These are phyloP conservation scores for Ogataea allantospora DNA, from an alignment of 805 yeast species.

Conservation along the genomic window DNA sequence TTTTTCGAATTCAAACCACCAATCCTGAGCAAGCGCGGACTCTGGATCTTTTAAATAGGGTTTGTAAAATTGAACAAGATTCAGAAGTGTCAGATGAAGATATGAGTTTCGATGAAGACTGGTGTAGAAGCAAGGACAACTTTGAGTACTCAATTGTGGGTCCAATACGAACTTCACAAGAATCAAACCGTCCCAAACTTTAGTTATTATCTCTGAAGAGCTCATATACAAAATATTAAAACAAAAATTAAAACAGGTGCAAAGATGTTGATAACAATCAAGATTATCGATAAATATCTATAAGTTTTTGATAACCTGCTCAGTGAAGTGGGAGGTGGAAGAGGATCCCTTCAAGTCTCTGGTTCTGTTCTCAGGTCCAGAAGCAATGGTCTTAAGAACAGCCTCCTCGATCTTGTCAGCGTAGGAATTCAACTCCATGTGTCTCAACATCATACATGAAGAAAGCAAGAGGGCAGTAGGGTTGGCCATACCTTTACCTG, in stretches of 20 bases:
- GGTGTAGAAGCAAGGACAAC: conserved; percentile 22
- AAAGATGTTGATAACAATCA: conserved; percentile 1
- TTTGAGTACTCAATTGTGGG: conserved; percentile 19
- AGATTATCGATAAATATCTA: conserved; percentile 6
- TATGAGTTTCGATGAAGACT: conserved; percentile 48
- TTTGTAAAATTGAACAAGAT: conserved; percentile 39
- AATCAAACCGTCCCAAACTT: conserved; percentile 55
- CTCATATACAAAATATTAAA: conserved; percentile 11
- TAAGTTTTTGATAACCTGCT: conserved; percentile 79
- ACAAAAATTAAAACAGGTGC: background rate
- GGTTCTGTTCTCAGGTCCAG: conserved; percentile 94
- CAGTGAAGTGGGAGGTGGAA: conserved; percentile 84
- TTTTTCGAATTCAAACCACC: conserved; percentile 70
- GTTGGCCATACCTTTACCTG: conserved; percentile 98
- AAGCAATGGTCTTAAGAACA: conserved; percentile 84
- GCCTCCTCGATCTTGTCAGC: conserved; percentile 89
- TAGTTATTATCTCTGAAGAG: conserved; percentile 32
- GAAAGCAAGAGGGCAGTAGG: conserved; percentile 96
- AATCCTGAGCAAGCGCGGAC: conserved; percentile 18
- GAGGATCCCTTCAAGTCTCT: conserved; percentile 94
- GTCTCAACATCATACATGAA: conserved; percentile 98
- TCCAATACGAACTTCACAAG: conserved; percentile 39
- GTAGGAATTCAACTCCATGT: conserved; percentile 82
- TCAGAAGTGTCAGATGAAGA: conserved; percentile 42
- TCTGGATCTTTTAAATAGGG: conserved; percentile 28